Conservation (phyloP, 176 grass and related monocot species). For the Hsuehochloa calcarea region DNA sequence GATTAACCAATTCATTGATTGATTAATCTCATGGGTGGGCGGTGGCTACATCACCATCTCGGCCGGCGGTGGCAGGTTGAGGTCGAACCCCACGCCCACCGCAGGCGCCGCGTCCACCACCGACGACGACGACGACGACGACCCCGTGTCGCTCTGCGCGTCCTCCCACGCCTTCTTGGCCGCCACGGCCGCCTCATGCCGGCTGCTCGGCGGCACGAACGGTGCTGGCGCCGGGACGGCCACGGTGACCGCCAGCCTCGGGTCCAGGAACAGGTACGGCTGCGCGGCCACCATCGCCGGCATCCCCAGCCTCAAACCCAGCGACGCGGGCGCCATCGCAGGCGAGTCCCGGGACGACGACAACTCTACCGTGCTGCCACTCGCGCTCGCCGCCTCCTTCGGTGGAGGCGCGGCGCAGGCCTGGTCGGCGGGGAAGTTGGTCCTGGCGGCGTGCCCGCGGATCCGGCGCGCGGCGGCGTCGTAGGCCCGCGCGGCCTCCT, state of each 20-base stretch:
- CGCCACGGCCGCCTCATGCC: background rate
- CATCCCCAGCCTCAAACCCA: slow-evolving; percentile 41
- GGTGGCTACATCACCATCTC: slow-evolving; percentile 2
- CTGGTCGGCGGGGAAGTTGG: slow-evolving; percentile 51
- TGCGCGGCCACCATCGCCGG: background rate
- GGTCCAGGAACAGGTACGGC: slow-evolving; percentile 44
- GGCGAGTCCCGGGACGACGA: background rate
- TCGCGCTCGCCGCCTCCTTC: slow-evolving; percentile 7
- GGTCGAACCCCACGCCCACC: background rate
- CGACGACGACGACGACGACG: background rate
- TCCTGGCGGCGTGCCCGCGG: slow-evolving; percentile 61
- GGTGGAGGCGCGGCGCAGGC: background rate
- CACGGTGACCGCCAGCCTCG: slow-evolving; percentile 34
- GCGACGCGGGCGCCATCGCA: background rate
- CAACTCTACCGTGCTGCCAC: slow-evolving; percentile 60
- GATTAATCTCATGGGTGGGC: background rate
- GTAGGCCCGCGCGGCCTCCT: no score
- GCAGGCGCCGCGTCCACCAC: background rate
- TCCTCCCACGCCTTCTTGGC: background rate
- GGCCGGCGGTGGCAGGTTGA: slow-evolving; percentile 9
- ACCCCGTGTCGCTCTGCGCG: background rate
- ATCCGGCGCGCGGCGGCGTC: slow-evolving; percentile 42
- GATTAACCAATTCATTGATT: background rate
- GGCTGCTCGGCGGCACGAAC: background rate
- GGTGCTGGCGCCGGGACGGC: slow-evolving; percentile 3